These are phyloP conservation scores for Purpureocillium lavendulum DNA, from an alignment of 2,329 filamentous ascomycete species.

Conservation along the genomic window DNA sequence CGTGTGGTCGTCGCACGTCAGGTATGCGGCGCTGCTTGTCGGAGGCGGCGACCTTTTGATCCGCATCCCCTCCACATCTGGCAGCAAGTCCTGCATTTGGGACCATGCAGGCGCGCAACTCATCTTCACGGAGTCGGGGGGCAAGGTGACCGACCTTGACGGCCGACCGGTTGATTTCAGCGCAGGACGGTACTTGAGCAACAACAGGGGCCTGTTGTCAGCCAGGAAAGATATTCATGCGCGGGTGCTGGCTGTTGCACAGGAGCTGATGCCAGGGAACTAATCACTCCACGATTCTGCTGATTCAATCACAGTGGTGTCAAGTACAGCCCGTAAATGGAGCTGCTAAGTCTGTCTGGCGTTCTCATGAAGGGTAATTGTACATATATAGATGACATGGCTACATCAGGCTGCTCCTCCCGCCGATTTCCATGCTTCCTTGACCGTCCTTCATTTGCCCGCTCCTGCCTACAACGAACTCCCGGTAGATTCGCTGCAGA, in stretches of 20 bases:
- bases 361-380: no score
- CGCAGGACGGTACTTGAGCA: constrained; percentile 21
- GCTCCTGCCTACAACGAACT: constrained; percentile 88
- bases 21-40: constrained; percentile 27
- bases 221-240: constrained; percentile 35
- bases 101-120: constrained; percentile 52
- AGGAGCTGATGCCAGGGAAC: constrained; percentile 7
- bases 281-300: not conserved
- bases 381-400: no score
- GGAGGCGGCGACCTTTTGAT: constrained; percentile 27
- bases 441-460: constrained; percentile 94
- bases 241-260: constrained; percentile 24
- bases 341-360: no score
- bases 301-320: no score
- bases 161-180: constrained; percentile 26
- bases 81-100: constrained; percentile 28
- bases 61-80: constrained; percentile 16
- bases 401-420: constrained; percentile 87
- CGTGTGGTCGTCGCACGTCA: constrained; percentile 30
- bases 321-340: no score
- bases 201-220: constrained; percentile 29
- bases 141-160: constrained; percentile 41
- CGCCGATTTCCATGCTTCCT: constrained; percentile 84
- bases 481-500: constrained; percentile 73
- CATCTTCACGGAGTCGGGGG: constrained; percentile 46